Evolutionary conservation across 2,329 filamentous ascomycete species (phyloP), one percentile per base, ranked within the genome.

Genomic region (Trichophyton equinum): DNA sequence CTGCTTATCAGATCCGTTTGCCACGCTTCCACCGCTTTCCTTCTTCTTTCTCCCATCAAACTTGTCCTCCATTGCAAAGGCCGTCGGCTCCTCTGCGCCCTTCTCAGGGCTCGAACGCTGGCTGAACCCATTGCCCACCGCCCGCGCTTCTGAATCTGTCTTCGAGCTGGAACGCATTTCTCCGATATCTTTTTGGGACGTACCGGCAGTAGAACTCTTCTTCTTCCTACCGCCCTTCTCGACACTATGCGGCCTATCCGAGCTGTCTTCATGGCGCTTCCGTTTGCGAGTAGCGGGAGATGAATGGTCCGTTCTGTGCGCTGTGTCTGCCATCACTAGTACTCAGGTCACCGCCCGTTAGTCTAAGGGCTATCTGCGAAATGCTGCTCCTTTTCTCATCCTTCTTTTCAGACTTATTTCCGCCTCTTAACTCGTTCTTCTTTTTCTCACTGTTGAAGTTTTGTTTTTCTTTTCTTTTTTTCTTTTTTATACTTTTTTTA

Each of bases 291-390:
- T 42, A n/a, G n/a, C 15, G n/a, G 61, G n/a, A 2, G 20, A 27
- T 27, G 46, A 51, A 46, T 44, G 15, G 9, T 40, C 18, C 13
- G 36, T 30, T 11, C 27, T 6, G 20, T 25, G 22, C 22, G 18
- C 73, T 56, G 74, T 72, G 59, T 72, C 74, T 62, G 76, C 72
- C 78, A 81, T 81, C 60, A 70, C 53, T 11, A 25, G 42, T 58
- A 38, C 13, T 55, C 7, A 27, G 33, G 13, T 27, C 30, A 15
- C 30, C n/a, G 51, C 27, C 51, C 27, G 15, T 20, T 20, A 4
- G 27, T 7, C 15, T n/a, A 33, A 20, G 30, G 51, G 25, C 25
- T 36, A 33, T 18, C 27, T 13, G 18, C 6, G 1, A 27, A 13
- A 4, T 27, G 33, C 15, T 7, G 25, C 27, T 33, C n/a, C 3